Evolutionary conservation across 768 basidiomycete species (phyloP), one percentile per base, ranked within the genome.

Genomic region (Pisolithus orientalis): DNA sequence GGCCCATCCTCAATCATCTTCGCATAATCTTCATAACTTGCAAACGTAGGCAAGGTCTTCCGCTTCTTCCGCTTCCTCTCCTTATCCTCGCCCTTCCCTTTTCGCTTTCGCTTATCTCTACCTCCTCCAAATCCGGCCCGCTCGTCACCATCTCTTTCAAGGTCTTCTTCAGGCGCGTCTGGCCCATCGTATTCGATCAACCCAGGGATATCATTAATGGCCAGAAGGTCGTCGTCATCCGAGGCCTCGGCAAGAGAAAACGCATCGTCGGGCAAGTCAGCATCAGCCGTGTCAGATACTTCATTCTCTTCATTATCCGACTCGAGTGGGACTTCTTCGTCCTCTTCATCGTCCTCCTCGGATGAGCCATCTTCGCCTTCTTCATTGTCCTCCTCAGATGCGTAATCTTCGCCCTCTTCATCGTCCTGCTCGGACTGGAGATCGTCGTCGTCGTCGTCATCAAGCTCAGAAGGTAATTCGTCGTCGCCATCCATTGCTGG

Each of bases 21-120:
- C 43, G 84, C 85, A 58, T 90, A 93, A 52, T 91, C 90, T 53
- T 93, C 90, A 60, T 91, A 91, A 62, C 81, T 88, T 10, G 90
- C 90, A 63, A 93, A 93, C 34, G 85, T 90, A 5, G 88, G 87
- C 57, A 90, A 63, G 9, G 80, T 75, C 52, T 73, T 75, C 63
- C 79, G 62, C 70, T 84, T 91, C 74, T 90, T 90, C 69, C 83
- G 44, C 70, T 62, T 62, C 80, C 82, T 45, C 43, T 44, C 25
- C 44, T 31, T 28, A 28, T 45, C 53, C 80, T 72, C 50, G 27
- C 21, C 39, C 21, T 46, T 17, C 39, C 54, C 63, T 78, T 82
- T 57, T 70, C 71, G 56, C 64, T 66, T 48, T 73, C 77, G 82
- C 81, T 87, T 56, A 77, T 81, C 51, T 75, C 14, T 31, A 13